phyloP scores from a whole-genome alignment of 2,329 filamentous ascomycete genomes.

The Calonectria henricotiae region DNA sequence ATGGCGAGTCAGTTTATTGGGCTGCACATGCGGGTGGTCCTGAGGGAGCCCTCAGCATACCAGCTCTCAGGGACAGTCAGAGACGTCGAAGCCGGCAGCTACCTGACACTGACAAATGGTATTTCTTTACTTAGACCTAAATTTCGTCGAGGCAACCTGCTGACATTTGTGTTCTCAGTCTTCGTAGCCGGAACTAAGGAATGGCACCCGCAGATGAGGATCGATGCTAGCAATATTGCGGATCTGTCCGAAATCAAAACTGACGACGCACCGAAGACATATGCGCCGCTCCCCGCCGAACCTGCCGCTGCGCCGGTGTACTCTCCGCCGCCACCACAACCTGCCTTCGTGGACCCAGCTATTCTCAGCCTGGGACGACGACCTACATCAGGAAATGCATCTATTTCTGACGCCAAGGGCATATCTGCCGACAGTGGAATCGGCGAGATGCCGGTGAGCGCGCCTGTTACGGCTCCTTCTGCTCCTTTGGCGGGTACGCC shows the following conservation, averaged over 20 bases:
- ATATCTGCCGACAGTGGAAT: slow-evolving; percentile 35
- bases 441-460: slow-evolving; percentile 36
- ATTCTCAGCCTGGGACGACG: slow-evolving; percentile 79
- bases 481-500: slow-evolving; percentile 34
- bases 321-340: slow-evolving; percentile 54
- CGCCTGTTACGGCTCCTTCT: slow-evolving; percentile 34
- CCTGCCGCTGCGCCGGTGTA: slow-evolving; percentile 50
- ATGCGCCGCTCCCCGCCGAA: slow-evolving; percentile 50
- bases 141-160: neutral
- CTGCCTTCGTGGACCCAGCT: slow-evolving; percentile 83
- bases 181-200: slow-evolving; percentile 62
- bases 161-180: slow-evolving; percentile 53
- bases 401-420: slow-evolving; percentile 45
- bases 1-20: slow-evolving; percentile 80
- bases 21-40: slow-evolving; percentile 81
- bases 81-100: slow-evolving; percentile 77
- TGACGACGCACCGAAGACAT: slow-evolving; percentile 52
- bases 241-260: slow-evolving; percentile 63
- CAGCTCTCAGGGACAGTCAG: slow-evolving; percentile 81
- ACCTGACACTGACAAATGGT: slow-evolving; percentile 83
- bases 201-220: slow-evolving; percentile 63
- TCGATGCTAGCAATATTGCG: slow-evolving; percentile 64
- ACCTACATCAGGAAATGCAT: slow-evolving; percentile 55
- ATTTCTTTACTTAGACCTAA: slow-evolving; percentile 50
- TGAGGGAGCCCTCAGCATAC: slow-evolving; percentile 76